Evolutionary conservation across 1,284 basidiomycete species (phyloP), one percentile per base, ranked within the genome.

Genomic region (Moesziomyces sp.): DNA sequence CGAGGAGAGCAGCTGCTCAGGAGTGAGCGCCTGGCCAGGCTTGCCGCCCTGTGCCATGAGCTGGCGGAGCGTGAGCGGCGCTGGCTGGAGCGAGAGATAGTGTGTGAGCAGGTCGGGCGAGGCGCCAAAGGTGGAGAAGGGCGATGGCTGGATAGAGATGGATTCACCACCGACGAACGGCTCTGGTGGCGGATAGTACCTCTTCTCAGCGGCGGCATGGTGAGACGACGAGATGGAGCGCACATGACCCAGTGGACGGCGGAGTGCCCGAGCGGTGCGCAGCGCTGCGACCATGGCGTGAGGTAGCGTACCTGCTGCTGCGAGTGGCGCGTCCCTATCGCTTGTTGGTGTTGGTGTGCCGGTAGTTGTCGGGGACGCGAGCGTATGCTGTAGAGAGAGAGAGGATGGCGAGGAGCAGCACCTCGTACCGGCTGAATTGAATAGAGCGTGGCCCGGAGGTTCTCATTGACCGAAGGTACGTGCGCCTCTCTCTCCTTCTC

Each of bases 71-170:
- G 82, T 81, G 21, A 83, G 69, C 0, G 76, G 74, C 2, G 78
- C 78, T 19, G 82, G 82, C 43, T 68, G 70, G 6, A 73, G 51
- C 10, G 76, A 72, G 26, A 83, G 66, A 46, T 75, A 76, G 43
- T 64, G 61, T 1, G 74, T 65, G 30, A 83, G 73, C 2, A 80
- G 73, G 16, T 70, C 64, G 13, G 81, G 78, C 11, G 78, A 74
- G 30, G 79, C 81, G 28, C 82, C 82, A 61, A 82, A 83, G 2
- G 71, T 74, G 58, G 71, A 74, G 24, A 69, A 69, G 52, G 71
- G 58, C 8, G 71, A 74, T 2, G 69, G 48, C 16, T 62, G 56
- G 56, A 54, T 54, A 9, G 56, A 63, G 44, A 72, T 57, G 51
- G 61, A 21, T 5, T 58, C 54, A 28, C 35, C 48, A 49, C 52